phyloP scores from a whole-genome alignment of 768 basidiomycete species.

The Boletus subparvulus region DNA sequence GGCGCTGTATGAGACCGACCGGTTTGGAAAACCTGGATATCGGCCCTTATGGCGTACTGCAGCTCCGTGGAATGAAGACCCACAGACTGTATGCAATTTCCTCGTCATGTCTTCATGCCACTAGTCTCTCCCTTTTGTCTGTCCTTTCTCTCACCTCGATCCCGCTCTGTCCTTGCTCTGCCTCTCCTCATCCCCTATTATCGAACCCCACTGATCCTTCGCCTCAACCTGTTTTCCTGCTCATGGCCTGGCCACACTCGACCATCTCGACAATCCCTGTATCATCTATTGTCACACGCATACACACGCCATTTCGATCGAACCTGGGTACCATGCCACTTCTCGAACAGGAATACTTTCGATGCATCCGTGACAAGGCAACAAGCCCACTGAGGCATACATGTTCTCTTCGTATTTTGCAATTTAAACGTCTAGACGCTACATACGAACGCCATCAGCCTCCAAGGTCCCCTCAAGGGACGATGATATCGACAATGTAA shows the following conservation, averaged over 20 bases:
- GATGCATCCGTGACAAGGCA: neutral
- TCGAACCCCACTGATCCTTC: slow-evolving; percentile 9
- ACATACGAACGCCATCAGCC: neutral
- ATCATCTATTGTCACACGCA: slow-evolving; percentile 7
- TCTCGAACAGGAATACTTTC: neutral
- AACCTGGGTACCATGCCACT: neutral
- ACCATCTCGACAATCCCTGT: neutral
- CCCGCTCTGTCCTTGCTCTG: slow-evolving; percentile 11
- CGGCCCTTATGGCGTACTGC: neutral
- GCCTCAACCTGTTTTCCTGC: slow-evolving; percentile 2
- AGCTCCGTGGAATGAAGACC: slow-evolving; percentile 16
- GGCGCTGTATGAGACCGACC: slow-evolving; percentile 70
- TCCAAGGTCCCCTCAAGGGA: neutral
- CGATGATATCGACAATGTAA: neutral
- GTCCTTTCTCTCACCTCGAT: slow-evolving; percentile 11
- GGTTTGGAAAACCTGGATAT: slow-evolving; percentile 5
- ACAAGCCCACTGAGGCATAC: neutral
- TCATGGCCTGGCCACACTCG: slow-evolving; percentile 1
- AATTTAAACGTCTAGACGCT: neutral
- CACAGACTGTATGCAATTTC: slow-evolving; percentile 9
- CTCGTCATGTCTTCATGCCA: slow-evolving; percentile 9
- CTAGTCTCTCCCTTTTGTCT: slow-evolving; percentile 12
- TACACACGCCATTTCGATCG: slow-evolving; percentile 1
- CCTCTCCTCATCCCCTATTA: slow-evolving; percentile 5
- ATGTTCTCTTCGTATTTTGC: neutral